Percentiles rank a stretch among this genome's conserved stretches.
phyloP scores from a whole-genome alignment of 441 rosid species.

The Pelargonium citronellum region DNA sequence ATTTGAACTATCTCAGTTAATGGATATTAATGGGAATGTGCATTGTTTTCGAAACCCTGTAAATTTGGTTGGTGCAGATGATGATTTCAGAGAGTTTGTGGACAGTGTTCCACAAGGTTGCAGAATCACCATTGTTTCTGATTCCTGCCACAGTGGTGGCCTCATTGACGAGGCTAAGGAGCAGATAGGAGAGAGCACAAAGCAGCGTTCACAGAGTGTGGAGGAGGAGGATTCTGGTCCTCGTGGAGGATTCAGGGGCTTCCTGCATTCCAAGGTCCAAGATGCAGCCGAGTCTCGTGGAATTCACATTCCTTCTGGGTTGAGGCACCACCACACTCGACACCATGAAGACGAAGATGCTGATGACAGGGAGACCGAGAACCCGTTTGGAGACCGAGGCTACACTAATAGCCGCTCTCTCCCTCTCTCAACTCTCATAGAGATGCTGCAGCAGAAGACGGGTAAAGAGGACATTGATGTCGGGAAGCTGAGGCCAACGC shows the following conservation, averaged over 20 bases:
- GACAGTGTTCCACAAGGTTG: constrained; percentile 62
- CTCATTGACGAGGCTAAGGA: constrained; percentile 81
- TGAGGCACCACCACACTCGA: not conserved
- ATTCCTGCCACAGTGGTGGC: constrained; percentile 93
- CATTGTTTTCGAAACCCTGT: no score
- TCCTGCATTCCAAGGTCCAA: not conserved
- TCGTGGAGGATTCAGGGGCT: not conserved
- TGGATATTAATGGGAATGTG: no score
- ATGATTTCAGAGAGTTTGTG: constrained; percentile 73
- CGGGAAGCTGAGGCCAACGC: constrained; percentile 78
- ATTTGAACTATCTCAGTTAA: no score
- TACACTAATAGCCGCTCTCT: constrained; percentile 61
- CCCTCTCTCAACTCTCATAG: constrained; percentile 67
- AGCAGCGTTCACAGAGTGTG: constrained; percentile 2
- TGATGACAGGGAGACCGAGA: constrained; percentile 34
- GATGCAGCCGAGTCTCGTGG: not conserved
- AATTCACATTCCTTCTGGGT: not conserved
- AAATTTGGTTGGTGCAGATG: not conserved
- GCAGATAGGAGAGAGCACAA: constrained; percentile 88
- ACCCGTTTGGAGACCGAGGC: constrained; percentile 42
- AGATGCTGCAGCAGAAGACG: constrained; percentile 77
- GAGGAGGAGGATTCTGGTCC: not conserved
- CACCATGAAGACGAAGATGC: constrained; percentile 30
- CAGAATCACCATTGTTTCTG: constrained; percentile 66
- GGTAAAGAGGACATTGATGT: constrained; percentile 89